phyloP scores from a whole-genome alignment of 345 rosid genomes.

The Kernera saxatilis region DNA sequence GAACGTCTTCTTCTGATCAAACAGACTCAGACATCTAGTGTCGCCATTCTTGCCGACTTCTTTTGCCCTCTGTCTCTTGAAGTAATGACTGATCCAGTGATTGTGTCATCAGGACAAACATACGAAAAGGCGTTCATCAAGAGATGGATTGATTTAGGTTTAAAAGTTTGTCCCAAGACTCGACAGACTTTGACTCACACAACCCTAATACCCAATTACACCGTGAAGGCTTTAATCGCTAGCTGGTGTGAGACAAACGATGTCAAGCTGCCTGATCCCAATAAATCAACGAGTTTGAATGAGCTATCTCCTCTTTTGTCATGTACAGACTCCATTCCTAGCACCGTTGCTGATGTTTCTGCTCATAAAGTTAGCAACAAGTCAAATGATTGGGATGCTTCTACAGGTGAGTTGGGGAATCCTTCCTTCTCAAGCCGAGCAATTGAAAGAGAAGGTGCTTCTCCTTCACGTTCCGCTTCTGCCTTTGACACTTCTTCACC shows the following conservation, averaged over 20 bases:
- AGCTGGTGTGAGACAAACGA: constrained; percentile 92
- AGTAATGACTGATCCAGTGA: constrained; percentile 97
- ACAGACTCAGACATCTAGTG: constrained; percentile 70
- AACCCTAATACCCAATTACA: constrained; percentile 89
- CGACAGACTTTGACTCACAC: constrained; percentile 70
- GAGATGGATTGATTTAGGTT: constrained; percentile 91
- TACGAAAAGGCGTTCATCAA: constrained; percentile 85
- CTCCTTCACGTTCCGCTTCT: constrained; percentile 62
- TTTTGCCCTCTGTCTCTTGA: constrained; percentile 95
- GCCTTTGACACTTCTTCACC: constrained; percentile 52
- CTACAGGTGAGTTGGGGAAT: constrained; percentile 39
- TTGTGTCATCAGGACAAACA: constrained; percentile 93
- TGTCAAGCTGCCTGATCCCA: constrained; percentile 79
- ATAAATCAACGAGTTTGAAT: constrained; percentile 46
- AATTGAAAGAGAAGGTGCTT: constrained; percentile 39
- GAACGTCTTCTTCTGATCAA: constrained; percentile 65
- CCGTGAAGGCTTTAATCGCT: constrained; percentile 86
- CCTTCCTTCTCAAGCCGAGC: constrained; percentile 38
- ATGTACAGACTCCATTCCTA: constrained; percentile 44
- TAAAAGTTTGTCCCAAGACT: constrained; percentile 95
- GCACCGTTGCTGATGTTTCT: constrained; percentile 30
- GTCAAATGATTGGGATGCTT: constrained; percentile 41
- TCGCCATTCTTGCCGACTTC: constrained; percentile 92
- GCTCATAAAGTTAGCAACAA: constrained; percentile 35
- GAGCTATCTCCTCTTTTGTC: constrained; percentile 53